Evolutionary conservation across 306 rosid species (phyloP).

Genomic region (Citrullus colocynthis): DNA sequence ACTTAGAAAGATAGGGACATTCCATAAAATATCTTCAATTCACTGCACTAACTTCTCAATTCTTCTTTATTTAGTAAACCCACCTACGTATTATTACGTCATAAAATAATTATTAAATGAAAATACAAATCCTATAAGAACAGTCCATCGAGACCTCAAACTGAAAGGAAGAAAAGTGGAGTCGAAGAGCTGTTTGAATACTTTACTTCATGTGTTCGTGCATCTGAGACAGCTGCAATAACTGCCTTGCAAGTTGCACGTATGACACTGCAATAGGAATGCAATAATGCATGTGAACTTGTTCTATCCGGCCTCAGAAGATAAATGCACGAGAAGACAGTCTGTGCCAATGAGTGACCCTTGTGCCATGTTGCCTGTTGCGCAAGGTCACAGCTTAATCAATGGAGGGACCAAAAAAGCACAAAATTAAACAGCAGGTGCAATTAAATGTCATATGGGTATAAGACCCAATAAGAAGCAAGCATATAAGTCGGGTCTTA

Average conservation of each 20-base stretch:
- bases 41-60: not conserved
- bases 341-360: conserved; percentile 97
- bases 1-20: not conserved
- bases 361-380: conserved; percentile 99
- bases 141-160: not conserved
- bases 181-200: conserved; percentile 47
- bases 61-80: not conserved
- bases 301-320: conserved; percentile 83
- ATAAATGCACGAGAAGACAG: conserved; percentile 94
- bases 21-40: not conserved
- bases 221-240: conserved; percentile 68
- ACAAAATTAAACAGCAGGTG: not conserved
- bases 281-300: conserved; percentile 65
- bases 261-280: conserved; percentile 69
- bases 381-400: conserved; percentile 6
- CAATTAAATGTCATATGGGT: not conserved
- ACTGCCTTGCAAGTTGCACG: conserved; percentile 83
- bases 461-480: not conserved
- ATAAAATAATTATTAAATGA: not conserved
- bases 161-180: conserved; percentile 4
- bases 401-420: not conserved
- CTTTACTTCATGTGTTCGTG: conserved; percentile 99
- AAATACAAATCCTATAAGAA: not conserved
- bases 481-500: not conserved
- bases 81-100: not conserved